A percentile compares a stretch with the other conserved stretches of the same genome.
Conservation (phyloP, 2,329 filamentous ascomycete species). For the Pseudocercospora fijiensis region DNA sequence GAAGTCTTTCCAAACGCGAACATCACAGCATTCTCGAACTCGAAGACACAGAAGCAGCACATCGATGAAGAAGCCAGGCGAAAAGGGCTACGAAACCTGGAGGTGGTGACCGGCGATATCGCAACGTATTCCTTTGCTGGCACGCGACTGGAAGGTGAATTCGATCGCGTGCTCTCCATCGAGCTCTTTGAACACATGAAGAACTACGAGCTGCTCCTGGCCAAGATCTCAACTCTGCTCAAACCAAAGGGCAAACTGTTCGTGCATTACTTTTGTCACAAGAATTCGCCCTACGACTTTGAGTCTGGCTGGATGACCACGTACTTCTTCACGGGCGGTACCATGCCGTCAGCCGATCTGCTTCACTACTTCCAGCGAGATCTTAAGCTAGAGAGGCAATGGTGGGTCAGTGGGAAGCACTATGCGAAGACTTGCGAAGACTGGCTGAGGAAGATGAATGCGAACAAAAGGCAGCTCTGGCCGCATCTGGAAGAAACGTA, state of each 20-base stretch:
- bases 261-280: conserved; percentile 67
- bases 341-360: conserved; percentile 67
- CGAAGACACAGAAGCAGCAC: conserved; percentile 64
- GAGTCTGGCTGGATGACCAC: conserved; percentile 73
- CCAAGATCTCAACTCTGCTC: conserved; percentile 60
- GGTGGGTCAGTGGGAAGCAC: conserved; percentile 69
- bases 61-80: conserved; percentile 60
- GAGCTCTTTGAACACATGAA: conserved; percentile 78
- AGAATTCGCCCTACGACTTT: conserved; percentile 66
- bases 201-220: conserved; percentile 67
- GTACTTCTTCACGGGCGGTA: conserved; percentile 71
- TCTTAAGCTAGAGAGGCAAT: conserved; percentile 60
- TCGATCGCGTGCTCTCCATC: conserved; percentile 66
- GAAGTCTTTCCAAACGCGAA: conserved; percentile 61
- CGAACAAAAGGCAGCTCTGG: conserved; percentile 61
- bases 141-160: conserved; percentile 42
- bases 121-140: conserved; percentile 64
- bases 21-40: conserved; percentile 69
- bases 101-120: conserved; percentile 65
- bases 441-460: conserved; percentile 62
- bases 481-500: conserved; percentile 65
- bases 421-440: conserved; percentile 71
- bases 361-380: conserved; percentile 66
- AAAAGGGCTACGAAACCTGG: conserved; percentile 60
- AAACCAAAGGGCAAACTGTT: conserved; percentile 66